Base-by-base conservation (phyloP, 352 stramenopile genomes). In the Phytophthora pisi region DNA sequence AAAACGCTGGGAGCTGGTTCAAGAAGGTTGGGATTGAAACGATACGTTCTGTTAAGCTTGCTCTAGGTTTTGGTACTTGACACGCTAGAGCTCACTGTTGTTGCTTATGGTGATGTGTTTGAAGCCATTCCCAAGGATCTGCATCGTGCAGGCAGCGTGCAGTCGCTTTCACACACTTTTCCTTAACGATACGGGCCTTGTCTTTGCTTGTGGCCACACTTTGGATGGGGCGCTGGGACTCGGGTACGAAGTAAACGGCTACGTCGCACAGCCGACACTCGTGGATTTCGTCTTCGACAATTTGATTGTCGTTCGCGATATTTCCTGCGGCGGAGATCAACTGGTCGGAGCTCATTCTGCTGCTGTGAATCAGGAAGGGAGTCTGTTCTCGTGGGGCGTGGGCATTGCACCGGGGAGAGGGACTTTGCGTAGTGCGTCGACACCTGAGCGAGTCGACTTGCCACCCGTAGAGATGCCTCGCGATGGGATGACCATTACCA, bases 361-460 rank as follows among this genome's bases (percentile, higher is more conserved):
- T 13, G 85, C 80, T 6, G 76, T 96, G 0, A 80, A 66, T 49
- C 70, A 64, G 1, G 66, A 90, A 9, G 86, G 88, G 2, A 30
- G 34, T 9, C 66, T 96, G 13, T 97, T 81, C 57, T 92, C 88
- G 11, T 97, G 91, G 89, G 90, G 91, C 3, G 71, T 79, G 4
- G 85, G 81, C 1, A 52, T 85, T 28, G 81, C 80, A 7, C 60
- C 91, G 1, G 82, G 82, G 1, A 79, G 65, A 34, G 74, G 79
- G 13, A 77, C 70, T 0, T 43, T 85, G 8, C 66, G 65, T 8
- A 87, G 72, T 50, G 70, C 77, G 5, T 66, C 56, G n/a, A 73
- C 61, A 20, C 84, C 84, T 20, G 50, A 84, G 43, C 61, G 53
- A 13, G 56, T 87, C 23, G 28, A 65, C 1, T 62, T 86, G 11